Conservation (phyloP, 495 filamentous ascomycete genomes). For the Poronia punctata region DNA sequence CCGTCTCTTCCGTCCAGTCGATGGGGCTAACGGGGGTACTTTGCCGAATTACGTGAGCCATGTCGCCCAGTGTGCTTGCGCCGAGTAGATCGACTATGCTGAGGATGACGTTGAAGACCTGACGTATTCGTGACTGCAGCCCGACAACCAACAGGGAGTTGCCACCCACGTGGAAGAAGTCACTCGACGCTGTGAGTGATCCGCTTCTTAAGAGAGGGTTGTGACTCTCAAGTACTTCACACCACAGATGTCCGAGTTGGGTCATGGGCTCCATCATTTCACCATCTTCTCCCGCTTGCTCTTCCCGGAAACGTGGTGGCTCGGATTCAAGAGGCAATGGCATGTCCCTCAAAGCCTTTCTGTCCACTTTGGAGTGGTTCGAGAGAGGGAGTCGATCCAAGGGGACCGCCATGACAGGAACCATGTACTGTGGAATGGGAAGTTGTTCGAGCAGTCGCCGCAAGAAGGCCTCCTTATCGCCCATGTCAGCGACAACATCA, state of each 20-base stretch:
- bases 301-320: too few species aligned
- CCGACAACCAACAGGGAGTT: slow-evolving; percentile 27
- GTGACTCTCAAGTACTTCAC: slow-evolving; percentile 1
- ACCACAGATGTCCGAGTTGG: slow-evolving; percentile 5
- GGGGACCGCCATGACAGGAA: slow-evolving; percentile 3
- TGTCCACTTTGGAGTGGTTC: slow-evolving; percentile 1
- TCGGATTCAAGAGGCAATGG: too few species aligned
- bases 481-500: slow-evolving; percentile 22
- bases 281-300: background rate
- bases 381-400: slow-evolving; percentile 4
- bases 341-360: slow-evolving; percentile 31
- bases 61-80: slow-evolving; percentile 18
- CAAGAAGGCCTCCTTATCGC: slow-evolving; percentile 2
- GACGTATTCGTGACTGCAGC: slow-evolving; percentile 17
- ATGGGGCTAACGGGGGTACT: background rate
- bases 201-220: background rate
- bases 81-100: slow-evolving; percentile 19
- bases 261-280: slow-evolving; percentile 4
- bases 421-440: slow-evolving; percentile 11
- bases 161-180: slow-evolving; percentile 33
- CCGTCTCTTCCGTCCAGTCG: slow-evolving; percentile 19
- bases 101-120: slow-evolving; percentile 6
- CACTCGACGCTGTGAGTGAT: slow-evolving; percentile 8
- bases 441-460: background rate
- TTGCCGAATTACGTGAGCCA: slow-evolving; percentile 17